phyloP scores from a whole-genome alignment of 345 rosid species.

The Salix caprea region DNA sequence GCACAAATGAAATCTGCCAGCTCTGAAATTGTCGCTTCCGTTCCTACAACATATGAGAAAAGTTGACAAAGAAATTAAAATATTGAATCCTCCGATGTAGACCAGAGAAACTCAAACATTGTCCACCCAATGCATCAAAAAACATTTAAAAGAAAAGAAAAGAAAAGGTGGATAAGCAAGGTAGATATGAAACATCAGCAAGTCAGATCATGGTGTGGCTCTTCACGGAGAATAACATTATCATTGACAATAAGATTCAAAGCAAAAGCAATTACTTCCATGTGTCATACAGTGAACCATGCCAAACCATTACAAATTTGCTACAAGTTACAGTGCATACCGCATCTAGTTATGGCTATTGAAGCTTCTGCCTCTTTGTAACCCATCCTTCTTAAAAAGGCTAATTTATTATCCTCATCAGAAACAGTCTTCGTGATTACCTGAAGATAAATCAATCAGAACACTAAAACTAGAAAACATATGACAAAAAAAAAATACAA shows the following conservation, averaged over 20 bases:
- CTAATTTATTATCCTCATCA: constrained; percentile 34
- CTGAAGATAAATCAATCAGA: constrained; percentile 27
- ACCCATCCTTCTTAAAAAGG: constrained; percentile 59
- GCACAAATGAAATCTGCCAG: constrained; percentile 79
- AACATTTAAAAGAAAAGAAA: too few species aligned
- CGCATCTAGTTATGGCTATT: constrained; percentile 83
- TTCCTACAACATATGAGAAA: constrained; percentile 42
- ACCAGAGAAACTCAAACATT: too few species aligned
- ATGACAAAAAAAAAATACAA: background rate
- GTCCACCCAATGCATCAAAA: too few species aligned
- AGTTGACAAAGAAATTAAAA: too few species aligned
- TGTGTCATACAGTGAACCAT: constrained; percentile 6
- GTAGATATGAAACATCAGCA: too few species aligned
- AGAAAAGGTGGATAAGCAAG: too few species aligned
- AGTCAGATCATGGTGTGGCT: too few species aligned
- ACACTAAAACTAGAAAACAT: background rate
- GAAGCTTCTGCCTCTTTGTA: constrained; percentile 56
- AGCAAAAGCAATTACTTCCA: background rate
- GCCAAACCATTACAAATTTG: constrained; percentile 7
- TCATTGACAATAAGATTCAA: too few species aligned
- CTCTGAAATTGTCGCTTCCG: constrained; percentile 47
- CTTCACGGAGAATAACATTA: too few species aligned
- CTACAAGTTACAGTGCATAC: constrained; percentile 30
- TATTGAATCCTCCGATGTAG: too few species aligned
- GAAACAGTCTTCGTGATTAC: constrained; percentile 33